phyloP scores from a whole-genome alignment of 495 filamentous ascomycete genomes.

The Hypoxylon trugodes region DNA sequence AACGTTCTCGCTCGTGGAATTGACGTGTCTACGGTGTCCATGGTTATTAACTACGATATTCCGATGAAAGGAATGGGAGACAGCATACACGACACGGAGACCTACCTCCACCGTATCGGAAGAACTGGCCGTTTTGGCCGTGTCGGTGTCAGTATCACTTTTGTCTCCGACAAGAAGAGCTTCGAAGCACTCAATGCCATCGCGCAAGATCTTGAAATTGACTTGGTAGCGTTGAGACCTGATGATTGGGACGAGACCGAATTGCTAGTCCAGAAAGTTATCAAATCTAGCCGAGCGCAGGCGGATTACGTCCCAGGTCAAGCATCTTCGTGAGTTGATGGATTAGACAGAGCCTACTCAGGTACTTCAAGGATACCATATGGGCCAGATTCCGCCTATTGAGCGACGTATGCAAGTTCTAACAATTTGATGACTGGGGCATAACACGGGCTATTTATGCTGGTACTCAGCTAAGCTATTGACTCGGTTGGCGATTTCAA shows the following conservation, averaged over 20 bases:
- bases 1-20: constrained; percentile 98
- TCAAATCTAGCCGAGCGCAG: constrained; percentile 80
- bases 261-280: constrained; percentile 77
- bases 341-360: neutral
- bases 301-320: constrained; percentile 61
- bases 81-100: constrained; percentile 77
- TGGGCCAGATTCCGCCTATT: neutral
- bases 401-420: constrained; percentile 6
- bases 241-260: constrained; percentile 91
- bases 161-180: constrained; percentile 81
- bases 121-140: constrained; percentile 97
- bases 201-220: constrained; percentile 69
- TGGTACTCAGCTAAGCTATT: neutral
- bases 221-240: constrained; percentile 58
- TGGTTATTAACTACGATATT: constrained; percentile 96
- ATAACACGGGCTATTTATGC: neutral
- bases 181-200: constrained; percentile 81
- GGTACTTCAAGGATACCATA: constrained; percentile 2
- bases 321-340: constrained; percentile 4
- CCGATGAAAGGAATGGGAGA: constrained; percentile 65
- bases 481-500: neutral
- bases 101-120: constrained; percentile 97
- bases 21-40: constrained; percentile 93
- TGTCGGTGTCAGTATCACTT: constrained; percentile 93
- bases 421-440: constrained; percentile 3